Evolutionary conservation across 163 green algal genomes (phyloP), one percentile per base, ranked within the genome.

Genomic region (Chlamydomonas reinhardtii): DNA sequence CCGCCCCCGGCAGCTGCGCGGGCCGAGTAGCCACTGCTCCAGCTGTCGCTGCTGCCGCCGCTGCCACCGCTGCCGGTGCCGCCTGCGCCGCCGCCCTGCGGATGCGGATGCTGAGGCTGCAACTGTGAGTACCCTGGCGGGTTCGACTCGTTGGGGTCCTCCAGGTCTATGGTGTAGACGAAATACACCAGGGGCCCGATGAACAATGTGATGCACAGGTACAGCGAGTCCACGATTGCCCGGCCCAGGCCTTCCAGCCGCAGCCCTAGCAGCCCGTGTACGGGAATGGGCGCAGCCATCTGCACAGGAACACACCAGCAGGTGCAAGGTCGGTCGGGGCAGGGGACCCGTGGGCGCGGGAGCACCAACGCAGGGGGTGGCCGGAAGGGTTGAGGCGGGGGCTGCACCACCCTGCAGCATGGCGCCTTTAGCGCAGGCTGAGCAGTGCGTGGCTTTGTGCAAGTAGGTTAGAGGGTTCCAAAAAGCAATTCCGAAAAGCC

Each of bases 191-290:
- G 76, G 2, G 88, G 92, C 31, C 91, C 90, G 0, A 83, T 72
- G 66, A 92, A 94, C 37, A 94, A 88, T 14, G 87, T 68, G 17
- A 43, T 35, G 2, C 75, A 91, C 31, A 93, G 86, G 56, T 52
- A 39, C 11, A 94, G 82, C 16, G 91, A 84, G 19, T 88, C 65
- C 32, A 56, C 6, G 27, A 85, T 22, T 19, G 90, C 84, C 1
- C 27, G 35, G 48, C 25, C 52, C 0, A 89, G 83, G 24, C n/a
- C 64, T 19, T 62, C 3, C 24, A 75, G 20, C 1, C 79, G 70
- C 12, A 92, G 54, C 17, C 85, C 82, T 29, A 91, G 82, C 19
- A 91, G 86, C 65, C 83, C 39, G 25, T 56, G 39, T 35, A 87
- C 56, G n/a, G 77, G 77, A 9, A 54, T 37, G 17, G 76, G 4